Evolutionary conservation across 371 early-diverging fungal species (phyloP).

Genomic region (Mucor indicus): DNA sequence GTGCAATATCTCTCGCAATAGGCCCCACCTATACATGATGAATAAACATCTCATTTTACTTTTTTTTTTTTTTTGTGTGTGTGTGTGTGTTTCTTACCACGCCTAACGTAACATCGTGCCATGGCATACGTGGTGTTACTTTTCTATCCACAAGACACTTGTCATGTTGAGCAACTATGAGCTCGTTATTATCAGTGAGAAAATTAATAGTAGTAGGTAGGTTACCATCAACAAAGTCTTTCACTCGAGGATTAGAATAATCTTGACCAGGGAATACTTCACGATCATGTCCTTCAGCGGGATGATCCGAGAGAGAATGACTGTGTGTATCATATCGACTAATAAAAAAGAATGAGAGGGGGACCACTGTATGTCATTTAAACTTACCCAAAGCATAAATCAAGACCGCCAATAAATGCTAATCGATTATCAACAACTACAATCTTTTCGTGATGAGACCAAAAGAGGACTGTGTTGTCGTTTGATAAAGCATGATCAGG

Average conservation of each 20-base stretch:
- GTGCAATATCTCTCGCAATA: slow-evolving; percentile 79
- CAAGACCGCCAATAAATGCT: slow-evolving; percentile 91
- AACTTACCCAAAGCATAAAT: slow-evolving; percentile 78
- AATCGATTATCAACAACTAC: slow-evolving; percentile 80
- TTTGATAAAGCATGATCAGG: slow-evolving; percentile 72
- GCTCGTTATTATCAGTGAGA: neutral
- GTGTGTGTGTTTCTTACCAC: slow-evolving; percentile 39
- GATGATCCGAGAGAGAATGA: slow-evolving; percentile 78
- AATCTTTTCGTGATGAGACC: slow-evolving; percentile 85
- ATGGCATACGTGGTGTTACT: slow-evolving; percentile 83
- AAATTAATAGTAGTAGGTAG: neutral
- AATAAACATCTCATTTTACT: no score
- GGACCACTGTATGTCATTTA: neutral
- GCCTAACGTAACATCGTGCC: slow-evolving; percentile 91
- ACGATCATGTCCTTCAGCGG: slow-evolving; percentile 42
- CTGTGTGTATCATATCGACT: slow-evolving; percentile 83
- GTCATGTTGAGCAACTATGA: slow-evolving; percentile 50
- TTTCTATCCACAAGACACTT: slow-evolving; percentile 58
- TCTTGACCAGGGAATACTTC: slow-evolving; percentile 83
- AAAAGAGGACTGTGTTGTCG: slow-evolving; percentile 70
- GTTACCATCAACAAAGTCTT: slow-evolving; percentile 79
- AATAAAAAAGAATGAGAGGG: neutral
- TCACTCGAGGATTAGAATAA: slow-evolving; percentile 89
- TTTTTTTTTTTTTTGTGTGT: no score
- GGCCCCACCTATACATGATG: slow-evolving; percentile 59